Evolutionary conservation across 1,284 basidiomycete species (phyloP).

Genomic region (Sanghuangporus baumii): DNA sequence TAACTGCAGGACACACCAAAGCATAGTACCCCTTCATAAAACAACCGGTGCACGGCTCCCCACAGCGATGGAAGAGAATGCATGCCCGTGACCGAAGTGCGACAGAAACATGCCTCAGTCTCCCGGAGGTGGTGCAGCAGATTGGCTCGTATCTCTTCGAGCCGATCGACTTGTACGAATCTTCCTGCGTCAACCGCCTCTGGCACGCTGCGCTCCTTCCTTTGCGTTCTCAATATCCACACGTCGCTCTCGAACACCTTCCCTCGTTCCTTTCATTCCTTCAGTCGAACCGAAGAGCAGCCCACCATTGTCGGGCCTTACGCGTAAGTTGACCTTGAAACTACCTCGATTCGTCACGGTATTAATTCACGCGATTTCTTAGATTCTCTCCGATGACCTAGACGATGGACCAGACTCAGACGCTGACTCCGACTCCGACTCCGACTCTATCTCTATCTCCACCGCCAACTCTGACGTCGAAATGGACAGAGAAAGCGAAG

Average conservation of each 20-base stretch:
- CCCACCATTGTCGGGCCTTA: constrained; percentile 6
- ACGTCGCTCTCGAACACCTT: background rate
- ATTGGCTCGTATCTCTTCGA: constrained; percentile 7
- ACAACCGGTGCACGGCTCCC: background rate
- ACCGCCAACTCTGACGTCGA: background rate
- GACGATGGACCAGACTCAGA: background rate
- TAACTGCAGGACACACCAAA: background rate
- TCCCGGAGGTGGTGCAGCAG: constrained; percentile 11
- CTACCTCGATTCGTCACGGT: background rate
- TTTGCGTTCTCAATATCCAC: constrained; percentile 2
- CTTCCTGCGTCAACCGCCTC: constrained; percentile 7
- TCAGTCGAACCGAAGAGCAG: constrained; percentile 5
- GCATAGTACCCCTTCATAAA: constrained; percentile 4
- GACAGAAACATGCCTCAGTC: background rate
- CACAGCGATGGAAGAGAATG: background rate
- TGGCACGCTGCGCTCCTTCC: constrained; percentile 9
- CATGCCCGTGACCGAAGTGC: background rate
- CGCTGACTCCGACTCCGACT: background rate
- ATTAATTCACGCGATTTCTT: background rate
- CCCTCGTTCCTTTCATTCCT: constrained; percentile 9
- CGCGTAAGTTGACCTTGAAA: background rate
- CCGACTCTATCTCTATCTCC: background rate
- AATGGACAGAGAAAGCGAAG: background rate
- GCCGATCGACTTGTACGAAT: constrained; percentile 4
- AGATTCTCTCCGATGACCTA: constrained; percentile 1